phyloP scores from a whole-genome alignment of 1,284 basidiomycete species.

The Rhodotorula sp. region DNA sequence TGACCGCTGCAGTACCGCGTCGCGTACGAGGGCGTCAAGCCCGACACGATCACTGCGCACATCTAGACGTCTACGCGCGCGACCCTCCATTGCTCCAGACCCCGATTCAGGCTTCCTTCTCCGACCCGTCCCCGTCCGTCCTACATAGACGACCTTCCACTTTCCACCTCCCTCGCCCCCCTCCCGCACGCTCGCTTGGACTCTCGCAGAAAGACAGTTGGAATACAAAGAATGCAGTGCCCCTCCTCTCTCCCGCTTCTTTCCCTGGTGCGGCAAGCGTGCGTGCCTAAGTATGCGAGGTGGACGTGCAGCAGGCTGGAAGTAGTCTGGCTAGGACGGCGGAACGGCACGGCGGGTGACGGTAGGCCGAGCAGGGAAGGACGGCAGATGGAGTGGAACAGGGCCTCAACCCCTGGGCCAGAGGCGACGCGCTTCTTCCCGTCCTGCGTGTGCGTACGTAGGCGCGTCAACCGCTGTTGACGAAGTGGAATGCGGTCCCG shows the following conservation, averaged over 20 bases:
- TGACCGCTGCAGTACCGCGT: slow-evolving; percentile 34
- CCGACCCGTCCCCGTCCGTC: neutral
- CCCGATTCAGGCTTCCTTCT: no score
- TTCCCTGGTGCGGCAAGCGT: no score
- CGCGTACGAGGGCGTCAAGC: slow-evolving; percentile 36
- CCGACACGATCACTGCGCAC: slow-evolving; percentile 33
- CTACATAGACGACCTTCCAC: neutral
- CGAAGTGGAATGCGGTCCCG: neutral
- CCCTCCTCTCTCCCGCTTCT: neutral
- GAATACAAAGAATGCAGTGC: neutral
- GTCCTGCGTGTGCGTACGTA: no score
- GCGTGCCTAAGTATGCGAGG: no score
- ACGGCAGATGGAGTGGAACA: no score
- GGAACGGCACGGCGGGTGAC: no score
- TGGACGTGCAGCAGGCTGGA: no score
- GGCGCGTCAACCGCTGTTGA: no score
- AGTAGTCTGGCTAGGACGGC: no score
- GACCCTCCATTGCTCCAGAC: no score
- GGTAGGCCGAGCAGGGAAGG: no score
- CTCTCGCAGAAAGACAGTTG: neutral
- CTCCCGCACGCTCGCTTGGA: neutral
- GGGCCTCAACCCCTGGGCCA: neutral
- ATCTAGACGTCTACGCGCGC: slow-evolving; percentile 12
- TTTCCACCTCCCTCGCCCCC: no score
- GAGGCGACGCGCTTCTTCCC: neutral